Conservation (phyloP, 305 asterid species). For the Fraxinus albicans region DNA sequence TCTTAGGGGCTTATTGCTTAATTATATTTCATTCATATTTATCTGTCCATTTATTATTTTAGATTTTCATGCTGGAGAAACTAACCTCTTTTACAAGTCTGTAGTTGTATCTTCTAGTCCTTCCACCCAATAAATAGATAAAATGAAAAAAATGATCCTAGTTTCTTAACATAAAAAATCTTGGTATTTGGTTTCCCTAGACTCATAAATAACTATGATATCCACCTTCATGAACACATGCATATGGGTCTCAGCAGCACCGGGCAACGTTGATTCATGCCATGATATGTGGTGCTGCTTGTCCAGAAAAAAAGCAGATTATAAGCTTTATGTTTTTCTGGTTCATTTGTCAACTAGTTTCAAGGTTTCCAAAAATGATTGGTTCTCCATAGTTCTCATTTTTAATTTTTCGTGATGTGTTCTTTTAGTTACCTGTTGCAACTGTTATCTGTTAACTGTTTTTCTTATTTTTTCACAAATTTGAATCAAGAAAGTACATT, state of each 20-base stretch:
- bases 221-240: neutral
- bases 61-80: neutral
- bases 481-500: neutral
- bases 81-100: neutral
- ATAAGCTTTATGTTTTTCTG: neutral
- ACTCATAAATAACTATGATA: neutral
- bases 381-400: neutral
- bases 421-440: neutral
- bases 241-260: neutral
- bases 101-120: neutral
- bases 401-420: neutral
- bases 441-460: neutral
- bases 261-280: neutral
- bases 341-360: neutral
- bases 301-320: neutral
- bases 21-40: neutral
- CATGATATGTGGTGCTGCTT: neutral
- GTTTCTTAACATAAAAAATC: neutral
- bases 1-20: conserved; percentile 21
- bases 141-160: neutral
- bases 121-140: neutral
- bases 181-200: neutral
- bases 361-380: neutral
- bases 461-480: neutral
- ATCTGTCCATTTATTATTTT: neutral